Conservation (phyloP, 345 rosid species). For the Hibiscus trionum region DNA sequence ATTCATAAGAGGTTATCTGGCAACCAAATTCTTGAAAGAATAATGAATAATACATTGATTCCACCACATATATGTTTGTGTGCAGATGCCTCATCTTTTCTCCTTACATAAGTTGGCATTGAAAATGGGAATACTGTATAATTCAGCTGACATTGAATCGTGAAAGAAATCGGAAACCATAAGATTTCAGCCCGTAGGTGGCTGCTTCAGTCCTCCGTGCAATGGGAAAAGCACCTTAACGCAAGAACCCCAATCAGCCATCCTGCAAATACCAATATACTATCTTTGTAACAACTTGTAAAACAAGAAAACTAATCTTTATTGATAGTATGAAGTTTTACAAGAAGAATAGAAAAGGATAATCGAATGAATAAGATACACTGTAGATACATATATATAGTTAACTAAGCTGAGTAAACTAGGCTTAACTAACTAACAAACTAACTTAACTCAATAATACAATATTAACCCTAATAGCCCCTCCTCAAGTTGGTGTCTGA, state of each 20-base stretch:
- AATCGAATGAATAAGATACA: no score
- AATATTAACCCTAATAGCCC: no score
- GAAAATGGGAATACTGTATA: background rate
- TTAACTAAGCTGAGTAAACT: no score
- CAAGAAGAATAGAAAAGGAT: no score
- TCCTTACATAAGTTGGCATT: conserved; percentile 7
- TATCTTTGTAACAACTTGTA: no score
- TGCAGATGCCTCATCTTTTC: conserved; percentile 17
- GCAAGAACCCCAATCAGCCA: conserved; percentile 5
- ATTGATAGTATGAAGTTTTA: no score
- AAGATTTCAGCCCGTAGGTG: conserved; percentile 9
- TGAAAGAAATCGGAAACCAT: conserved; percentile 4
- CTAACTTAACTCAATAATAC: no score
- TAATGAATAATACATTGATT: conserved; percentile 16
- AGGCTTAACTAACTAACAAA: no score
- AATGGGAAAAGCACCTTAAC: conserved; percentile 2
- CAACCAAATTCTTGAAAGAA: conserved; percentile 14
- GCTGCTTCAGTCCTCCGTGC: conserved; percentile 7
- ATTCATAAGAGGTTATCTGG: conserved; percentile 11
- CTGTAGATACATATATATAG: no score
- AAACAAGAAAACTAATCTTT: no score
- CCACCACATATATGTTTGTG: background rate
- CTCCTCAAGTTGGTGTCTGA: no score
- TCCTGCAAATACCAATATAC: conserved; percentile 4
- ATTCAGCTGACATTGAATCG: background rate